Evolutionary conservation across 2,329 filamentous ascomycete genomes (phyloP).

Genomic region (Xylogone sp.): DNA sequence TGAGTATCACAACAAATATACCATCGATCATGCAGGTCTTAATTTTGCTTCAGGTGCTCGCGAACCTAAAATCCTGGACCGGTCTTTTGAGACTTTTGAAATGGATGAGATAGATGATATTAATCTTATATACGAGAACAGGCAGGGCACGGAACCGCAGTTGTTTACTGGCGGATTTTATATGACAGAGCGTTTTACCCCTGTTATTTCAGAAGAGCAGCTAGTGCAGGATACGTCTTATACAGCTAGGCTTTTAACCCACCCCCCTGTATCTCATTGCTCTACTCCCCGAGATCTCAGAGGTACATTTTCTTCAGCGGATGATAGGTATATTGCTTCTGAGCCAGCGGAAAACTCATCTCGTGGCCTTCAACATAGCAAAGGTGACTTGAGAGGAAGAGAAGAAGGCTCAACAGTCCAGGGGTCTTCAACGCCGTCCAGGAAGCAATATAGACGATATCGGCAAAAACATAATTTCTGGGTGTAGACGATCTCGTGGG

Average conservation of each 20-base stretch:
- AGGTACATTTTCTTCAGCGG: neutral
- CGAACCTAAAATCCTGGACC: constrained; percentile 30
- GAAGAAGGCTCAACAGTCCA: neutral
- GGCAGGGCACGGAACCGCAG: too few relatives aligned
- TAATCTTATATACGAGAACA: neutral
- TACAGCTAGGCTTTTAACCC: neutral
- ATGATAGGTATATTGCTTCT: neutral
- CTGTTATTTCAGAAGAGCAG: neutral
- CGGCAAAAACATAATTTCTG: neutral
- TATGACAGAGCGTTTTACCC: too few relatives aligned
- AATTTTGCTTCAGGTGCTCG: constrained; percentile 33
- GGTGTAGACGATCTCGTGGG: neutral
- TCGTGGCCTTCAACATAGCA: neutral
- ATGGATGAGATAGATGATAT: constrained; percentile 40
- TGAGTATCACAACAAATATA: constrained; percentile 72
- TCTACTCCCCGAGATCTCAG: neutral
- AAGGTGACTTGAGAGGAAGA: neutral
- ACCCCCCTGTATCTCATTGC: neutral
- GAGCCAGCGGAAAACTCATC: neutral
- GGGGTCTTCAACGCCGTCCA: neutral
- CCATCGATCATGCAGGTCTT: constrained; percentile 60
- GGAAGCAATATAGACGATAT: neutral
- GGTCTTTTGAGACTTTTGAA: constrained; percentile 43
- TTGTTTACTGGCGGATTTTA: too few relatives aligned
- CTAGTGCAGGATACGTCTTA: neutral